These are phyloP conservation scores for Cyberlindnera saturnus DNA, from an alignment of 805 yeast genomes.

Conservation along the genomic window DNA sequence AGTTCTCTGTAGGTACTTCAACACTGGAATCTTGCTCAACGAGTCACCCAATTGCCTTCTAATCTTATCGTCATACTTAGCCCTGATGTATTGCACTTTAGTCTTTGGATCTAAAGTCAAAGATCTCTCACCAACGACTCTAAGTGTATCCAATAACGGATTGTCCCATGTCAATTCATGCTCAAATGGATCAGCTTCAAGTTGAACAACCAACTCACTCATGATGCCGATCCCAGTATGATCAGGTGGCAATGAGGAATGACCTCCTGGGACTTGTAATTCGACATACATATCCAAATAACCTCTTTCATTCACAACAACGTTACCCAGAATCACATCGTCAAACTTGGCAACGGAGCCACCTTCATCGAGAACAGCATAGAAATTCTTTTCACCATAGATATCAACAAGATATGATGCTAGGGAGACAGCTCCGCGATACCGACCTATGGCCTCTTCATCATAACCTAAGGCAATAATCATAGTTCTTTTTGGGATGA, in stretches of 20 bases:
- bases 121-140: conserved; percentile 9
- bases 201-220: conserved; percentile 37
- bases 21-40: conserved; percentile 3
- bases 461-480: conserved; percentile 70
- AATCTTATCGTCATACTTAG: conserved; percentile 30
- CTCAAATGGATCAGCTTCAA: conserved; percentile 49
- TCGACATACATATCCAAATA: conserved; percentile 45
- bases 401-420: conserved; percentile 39
- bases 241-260: conserved; percentile 71
- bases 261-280: conserved; percentile 67
- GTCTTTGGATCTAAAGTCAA: conserved; percentile 10
- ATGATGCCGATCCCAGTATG: conserved; percentile 42
- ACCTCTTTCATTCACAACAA: conserved; percentile 59
- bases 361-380: conserved; percentile 73
- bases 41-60: conserved; percentile 28
- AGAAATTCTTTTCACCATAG: conserved; percentile 56
- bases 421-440: conserved; percentile 45
- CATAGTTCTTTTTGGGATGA: conserved; percentile 55
- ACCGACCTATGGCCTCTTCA: conserved; percentile 47
- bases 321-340: conserved; percentile 27
- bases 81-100: conserved; percentile 23
- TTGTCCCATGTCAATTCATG: conserved; percentile 43
- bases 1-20: conserved; percentile 44
- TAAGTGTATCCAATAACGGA: conserved; percentile 51
- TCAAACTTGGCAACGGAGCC: conserved; percentile 24